Evolutionary conservation across 2,329 filamentous ascomycete species (phyloP).

Genomic region (Colletotrichum chlorophyti): DNA sequence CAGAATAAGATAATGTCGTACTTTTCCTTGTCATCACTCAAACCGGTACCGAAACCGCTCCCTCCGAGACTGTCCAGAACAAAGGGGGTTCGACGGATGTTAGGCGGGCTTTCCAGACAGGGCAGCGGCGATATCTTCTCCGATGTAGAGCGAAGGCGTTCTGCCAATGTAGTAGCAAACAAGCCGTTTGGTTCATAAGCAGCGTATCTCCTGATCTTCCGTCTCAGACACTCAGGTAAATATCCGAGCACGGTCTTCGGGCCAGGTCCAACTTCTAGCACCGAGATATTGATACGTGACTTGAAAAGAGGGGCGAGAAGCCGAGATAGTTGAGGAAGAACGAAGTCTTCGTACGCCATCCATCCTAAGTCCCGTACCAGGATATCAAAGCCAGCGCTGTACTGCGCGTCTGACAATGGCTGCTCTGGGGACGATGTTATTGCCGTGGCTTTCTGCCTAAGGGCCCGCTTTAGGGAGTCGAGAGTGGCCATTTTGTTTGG

Average conservation of each 20-base stretch:
- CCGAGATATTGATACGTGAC: conserved; percentile 52
- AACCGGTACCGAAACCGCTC: conserved; percentile 19
- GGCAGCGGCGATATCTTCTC: conserved; percentile 45
- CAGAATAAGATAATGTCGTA: conserved; percentile 67
- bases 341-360: conserved; percentile 55
- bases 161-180: conserved; percentile 51
- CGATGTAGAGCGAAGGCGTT: conserved; percentile 43
- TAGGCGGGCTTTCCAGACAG: conserved; percentile 43
- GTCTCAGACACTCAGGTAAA: conserved; percentile 50
- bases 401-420: conserved; percentile 54
- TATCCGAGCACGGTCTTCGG: conserved; percentile 58
- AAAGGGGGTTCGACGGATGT: conserved; percentile 50
- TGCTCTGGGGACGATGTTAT: conserved; percentile 35
- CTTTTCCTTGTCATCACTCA: conserved; percentile 37
- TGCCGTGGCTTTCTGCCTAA: conserved; percentile 39
- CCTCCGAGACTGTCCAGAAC: conserved; percentile 34
- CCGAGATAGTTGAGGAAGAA: conserved; percentile 54
- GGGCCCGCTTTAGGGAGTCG: conserved; percentile 47
- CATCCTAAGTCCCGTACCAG: conserved; percentile 43
- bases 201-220: conserved; percentile 54
- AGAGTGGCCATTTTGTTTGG: conserved; percentile 48
- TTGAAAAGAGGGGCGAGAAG: conserved; percentile 48
- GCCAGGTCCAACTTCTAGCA: conserved; percentile 67
- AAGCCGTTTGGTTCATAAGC: conserved; percentile 60
- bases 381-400: conserved; percentile 54